These are phyloP conservation scores for Ophiostoma sp. DNA, from an alignment of 2,329 filamentous ascomycete species.

Conservation along the genomic window DNA sequence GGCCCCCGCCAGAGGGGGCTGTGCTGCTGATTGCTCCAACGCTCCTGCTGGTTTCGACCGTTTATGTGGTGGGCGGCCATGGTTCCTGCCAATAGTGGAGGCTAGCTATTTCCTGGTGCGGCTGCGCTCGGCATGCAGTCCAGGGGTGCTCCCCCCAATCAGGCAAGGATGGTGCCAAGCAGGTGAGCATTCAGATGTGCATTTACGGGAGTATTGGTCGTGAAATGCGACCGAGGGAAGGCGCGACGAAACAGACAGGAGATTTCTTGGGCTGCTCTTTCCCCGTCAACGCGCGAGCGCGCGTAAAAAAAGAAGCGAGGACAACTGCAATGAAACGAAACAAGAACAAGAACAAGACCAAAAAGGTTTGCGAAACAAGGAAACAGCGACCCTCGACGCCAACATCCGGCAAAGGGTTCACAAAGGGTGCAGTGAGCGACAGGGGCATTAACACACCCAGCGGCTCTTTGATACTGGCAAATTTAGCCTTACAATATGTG, in stretches of 20 bases:
- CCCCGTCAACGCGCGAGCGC: neutral
- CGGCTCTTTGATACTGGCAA: neutral
- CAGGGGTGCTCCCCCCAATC: conserved; percentile 15
- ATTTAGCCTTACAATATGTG: neutral
- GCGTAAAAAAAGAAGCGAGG: neutral
- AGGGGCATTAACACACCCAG: neutral
- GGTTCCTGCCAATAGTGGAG: conserved; percentile 22
- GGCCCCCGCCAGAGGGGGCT: conserved; percentile 20
- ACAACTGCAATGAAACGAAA: conserved; percentile 8
- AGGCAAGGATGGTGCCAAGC: conserved; percentile 10
- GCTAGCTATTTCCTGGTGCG: conserved; percentile 14
- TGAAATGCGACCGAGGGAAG: conserved; percentile 1
- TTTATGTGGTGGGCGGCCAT: conserved; percentile 13
- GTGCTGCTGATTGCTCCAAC: conserved; percentile 20
- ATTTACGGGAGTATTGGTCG: neutral
- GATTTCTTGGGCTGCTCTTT: neutral
- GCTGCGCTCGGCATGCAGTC: conserved; percentile 14
- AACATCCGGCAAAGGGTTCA: neutral
- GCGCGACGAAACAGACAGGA: neutral
- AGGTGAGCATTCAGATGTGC: conserved; percentile 5
- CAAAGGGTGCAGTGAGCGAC: neutral
- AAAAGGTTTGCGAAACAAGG: neutral
- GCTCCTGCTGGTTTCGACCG: conserved; percentile 13
- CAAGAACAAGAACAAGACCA: neutral
- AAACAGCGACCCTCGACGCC: conserved; percentile 11